These are phyloP conservation scores for Triticum timopheevii DNA, from an alignment of 176 grass and related monocot genomes.

Conservation along the genomic window DNA sequence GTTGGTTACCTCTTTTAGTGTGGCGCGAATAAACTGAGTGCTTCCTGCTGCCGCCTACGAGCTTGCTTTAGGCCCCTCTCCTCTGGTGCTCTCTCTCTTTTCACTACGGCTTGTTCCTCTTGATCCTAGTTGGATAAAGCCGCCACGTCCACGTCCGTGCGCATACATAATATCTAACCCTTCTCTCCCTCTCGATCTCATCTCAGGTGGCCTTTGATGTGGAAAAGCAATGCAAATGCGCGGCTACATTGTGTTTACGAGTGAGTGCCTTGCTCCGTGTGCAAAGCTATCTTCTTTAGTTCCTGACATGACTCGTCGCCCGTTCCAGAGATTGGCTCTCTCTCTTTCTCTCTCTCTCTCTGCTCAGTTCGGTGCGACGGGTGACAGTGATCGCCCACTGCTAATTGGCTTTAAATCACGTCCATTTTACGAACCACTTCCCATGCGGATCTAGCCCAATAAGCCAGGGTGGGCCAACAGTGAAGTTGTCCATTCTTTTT, in stretches of 20 bases:
- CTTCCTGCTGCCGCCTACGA: slow-evolving; percentile 17
- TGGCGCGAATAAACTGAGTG: slow-evolving; percentile 39
- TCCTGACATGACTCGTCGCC: not conserved
- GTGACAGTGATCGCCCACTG: not conserved
- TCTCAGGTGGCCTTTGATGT: slow-evolving; percentile 31
- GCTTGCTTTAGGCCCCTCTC: slow-evolving; percentile 26
- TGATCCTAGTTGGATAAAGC: slow-evolving; percentile 49
- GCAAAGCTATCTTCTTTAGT: slow-evolving; percentile 14
- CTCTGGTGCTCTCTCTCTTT: not conserved
- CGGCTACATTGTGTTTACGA: not conserved
- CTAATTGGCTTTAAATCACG: too few relatives aligned
- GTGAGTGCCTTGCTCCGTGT: slow-evolving; percentile 17
- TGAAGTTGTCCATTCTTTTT: too few relatives aligned
- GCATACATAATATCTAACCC: slow-evolving; percentile 1
- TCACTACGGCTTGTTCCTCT: not conserved
- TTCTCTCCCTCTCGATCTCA: not conserved
- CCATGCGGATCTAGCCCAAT: too few relatives aligned
- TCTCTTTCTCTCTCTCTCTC: not conserved
- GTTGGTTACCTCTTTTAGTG: slow-evolving; percentile 18
- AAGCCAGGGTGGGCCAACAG: too few relatives aligned
- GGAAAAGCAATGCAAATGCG: slow-evolving; percentile 9
- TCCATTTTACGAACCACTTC: too few relatives aligned
- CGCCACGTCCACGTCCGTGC: not conserved
- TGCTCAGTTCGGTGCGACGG: not conserved
- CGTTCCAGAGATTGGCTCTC: not conserved